Percentiles rank a stretch among this genome's conserved stretches.
Evolutionary conservation across 2,329 filamentous ascomycete species (phyloP).

Genomic region (Cytospora chrysosperma): DNA sequence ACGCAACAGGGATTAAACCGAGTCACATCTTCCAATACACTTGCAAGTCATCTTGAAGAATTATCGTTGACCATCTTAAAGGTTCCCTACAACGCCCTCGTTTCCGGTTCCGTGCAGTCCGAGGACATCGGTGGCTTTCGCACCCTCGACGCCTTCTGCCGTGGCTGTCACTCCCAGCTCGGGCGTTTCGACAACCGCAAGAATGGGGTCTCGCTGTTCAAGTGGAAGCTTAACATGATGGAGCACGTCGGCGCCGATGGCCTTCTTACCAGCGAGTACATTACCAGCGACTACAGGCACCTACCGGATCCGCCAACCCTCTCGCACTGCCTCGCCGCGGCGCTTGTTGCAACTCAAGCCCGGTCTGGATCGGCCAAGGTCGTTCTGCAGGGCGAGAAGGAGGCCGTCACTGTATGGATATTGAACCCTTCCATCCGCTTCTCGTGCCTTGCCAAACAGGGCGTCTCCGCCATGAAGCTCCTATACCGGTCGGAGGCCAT

Average conservation of each 20-base stretch:
- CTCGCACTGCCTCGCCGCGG: slow-evolving; percentile 52
- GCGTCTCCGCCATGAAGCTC: slow-evolving; percentile 49
- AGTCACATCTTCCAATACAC: slow-evolving; percentile 14
- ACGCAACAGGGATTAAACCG: slow-evolving; percentile 24
- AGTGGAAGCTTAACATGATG: slow-evolving; percentile 54
- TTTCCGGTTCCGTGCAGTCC: background rate
- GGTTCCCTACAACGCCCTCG: background rate
- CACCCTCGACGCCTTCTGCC: slow-evolving; percentile 44
- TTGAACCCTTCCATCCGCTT: slow-evolving; percentile 56
- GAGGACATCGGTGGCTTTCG: slow-evolving; percentile 8
- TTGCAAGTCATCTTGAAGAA: background rate
- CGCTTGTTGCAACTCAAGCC: slow-evolving; percentile 52
- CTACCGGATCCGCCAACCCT: slow-evolving; percentile 37
- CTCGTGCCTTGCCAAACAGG: slow-evolving; percentile 40
- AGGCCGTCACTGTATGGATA: slow-evolving; percentile 45
- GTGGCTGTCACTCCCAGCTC: slow-evolving; percentile 44
- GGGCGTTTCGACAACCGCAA: slow-evolving; percentile 48
- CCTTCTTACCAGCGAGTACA: slow-evolving; percentile 12
- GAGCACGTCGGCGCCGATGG: slow-evolving; percentile 29
- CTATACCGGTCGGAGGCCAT: slow-evolving; percentile 47
- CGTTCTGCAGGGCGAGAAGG: slow-evolving; percentile 44
- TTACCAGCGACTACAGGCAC: slow-evolving; percentile 14
- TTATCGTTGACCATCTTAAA: background rate
- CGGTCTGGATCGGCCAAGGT: slow-evolving; percentile 60
- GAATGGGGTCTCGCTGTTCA: slow-evolving; percentile 52